These are phyloP conservation scores for Akanthomyces muscarius DNA, from an alignment of 2,329 filamentous ascomycete genomes.

Conservation along the genomic window DNA sequence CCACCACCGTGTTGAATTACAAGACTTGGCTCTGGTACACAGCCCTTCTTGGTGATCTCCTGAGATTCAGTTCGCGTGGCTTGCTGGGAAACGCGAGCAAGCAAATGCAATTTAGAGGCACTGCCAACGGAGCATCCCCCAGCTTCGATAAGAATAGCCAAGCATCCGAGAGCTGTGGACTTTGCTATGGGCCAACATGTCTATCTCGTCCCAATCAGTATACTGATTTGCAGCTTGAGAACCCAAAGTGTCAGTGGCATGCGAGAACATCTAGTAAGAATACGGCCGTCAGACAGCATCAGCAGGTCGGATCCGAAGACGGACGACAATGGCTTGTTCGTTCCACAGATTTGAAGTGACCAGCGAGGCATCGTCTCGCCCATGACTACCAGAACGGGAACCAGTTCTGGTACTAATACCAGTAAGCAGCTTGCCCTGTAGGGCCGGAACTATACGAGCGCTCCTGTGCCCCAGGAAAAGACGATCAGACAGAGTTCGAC, in stretches of 20 bases:
- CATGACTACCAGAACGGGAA: not conserved
- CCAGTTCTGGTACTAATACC: not conserved
- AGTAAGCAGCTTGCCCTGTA: constrained; percentile 1
- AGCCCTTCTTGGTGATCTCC: not conserved
- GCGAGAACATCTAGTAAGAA: not conserved
- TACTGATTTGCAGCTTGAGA: not conserved
- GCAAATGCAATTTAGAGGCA: not conserved
- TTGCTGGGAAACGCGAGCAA: not conserved
- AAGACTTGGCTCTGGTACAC: constrained; percentile 14
- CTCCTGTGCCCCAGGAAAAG: not conserved
- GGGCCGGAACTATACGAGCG: constrained; percentile 1
- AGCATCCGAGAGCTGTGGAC: not conserved
- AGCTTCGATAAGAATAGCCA: not conserved
- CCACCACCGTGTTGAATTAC: not conserved
- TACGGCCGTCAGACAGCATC: not conserved
- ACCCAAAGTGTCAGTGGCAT: not conserved
- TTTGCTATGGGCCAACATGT: not conserved
- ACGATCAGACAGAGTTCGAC: constrained; percentile 5
- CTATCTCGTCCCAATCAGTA: not conserved
- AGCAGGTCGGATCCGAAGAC: not conserved
- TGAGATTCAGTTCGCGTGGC: not conserved
- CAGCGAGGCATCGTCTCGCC: not conserved
- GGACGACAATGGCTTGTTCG: not conserved
- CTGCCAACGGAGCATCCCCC: not conserved
- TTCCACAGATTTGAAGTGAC: not conserved